These are phyloP conservation scores for Pichia sp. DNA, from an alignment of 1,139 yeast genomes.

Conservation along the genomic window DNA sequence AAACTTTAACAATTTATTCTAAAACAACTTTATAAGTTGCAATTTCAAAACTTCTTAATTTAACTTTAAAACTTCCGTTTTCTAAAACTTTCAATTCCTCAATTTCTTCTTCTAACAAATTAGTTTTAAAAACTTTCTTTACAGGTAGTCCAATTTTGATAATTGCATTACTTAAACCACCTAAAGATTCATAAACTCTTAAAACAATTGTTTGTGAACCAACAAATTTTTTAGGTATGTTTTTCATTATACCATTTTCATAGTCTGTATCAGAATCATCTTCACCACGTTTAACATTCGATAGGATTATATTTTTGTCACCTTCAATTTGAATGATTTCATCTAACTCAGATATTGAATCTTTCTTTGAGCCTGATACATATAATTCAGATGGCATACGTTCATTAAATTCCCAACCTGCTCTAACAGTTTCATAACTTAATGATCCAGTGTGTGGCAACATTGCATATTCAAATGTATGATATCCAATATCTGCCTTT, in stretches of 20 bases:
- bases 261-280: constrained; percentile 55
- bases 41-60: constrained; percentile 72
- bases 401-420: constrained; percentile 78
- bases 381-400: constrained; percentile 20
- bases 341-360: constrained; percentile 8
- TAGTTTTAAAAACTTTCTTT: constrained; percentile 50
- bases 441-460: constrained; percentile 73
- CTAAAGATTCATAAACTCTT: constrained; percentile 79
- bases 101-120: constrained; percentile 63
- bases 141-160: constrained; percentile 37
- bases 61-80: constrained; percentile 36
- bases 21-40: constrained; percentile 51
- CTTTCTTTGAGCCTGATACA: constrained; percentile 11
- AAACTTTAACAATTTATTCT: background rate
- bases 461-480: constrained; percentile 75
- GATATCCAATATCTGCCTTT: constrained; percentile 88
- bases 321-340: constrained; percentile 35
- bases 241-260: constrained; percentile 26
- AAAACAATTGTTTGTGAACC: constrained; percentile 54
- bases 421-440: constrained; percentile 56
- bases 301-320: constrained; percentile 54
- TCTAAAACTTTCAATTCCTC: constrained; percentile 34
- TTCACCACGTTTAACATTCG: constrained; percentile 82
- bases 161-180: constrained; percentile 60
- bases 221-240: constrained; percentile 36